Evolutionary conservation across 192 early-diverging fungal species (phyloP), one percentile per base, ranked within the genome.

Genomic region (Coemansia sp.): DNA sequence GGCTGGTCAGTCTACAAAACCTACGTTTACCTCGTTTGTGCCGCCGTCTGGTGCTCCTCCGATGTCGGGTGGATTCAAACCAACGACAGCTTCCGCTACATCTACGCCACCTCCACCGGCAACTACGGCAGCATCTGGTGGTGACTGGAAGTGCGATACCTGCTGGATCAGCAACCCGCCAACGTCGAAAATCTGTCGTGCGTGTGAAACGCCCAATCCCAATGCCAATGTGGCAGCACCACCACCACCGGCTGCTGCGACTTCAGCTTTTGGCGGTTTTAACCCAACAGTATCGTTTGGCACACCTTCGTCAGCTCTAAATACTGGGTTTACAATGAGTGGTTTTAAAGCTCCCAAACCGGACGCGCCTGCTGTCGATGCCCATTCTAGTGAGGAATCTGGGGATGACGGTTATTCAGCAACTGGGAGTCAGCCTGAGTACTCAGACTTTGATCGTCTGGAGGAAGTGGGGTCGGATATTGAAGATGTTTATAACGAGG

Each of bases 171-270:
- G 63, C 52, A 83, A 45, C 63, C 62, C 71, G 0, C 32, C 32
- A 11, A 34, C 55, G 1, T 28, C 8, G 1, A 57, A 57, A 8
- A 35, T 61, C 2, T 83, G 81, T 33, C 39, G 39, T 2, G 54
- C 78, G 1, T 83, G 81, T 41, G 81, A 83, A 35, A 61, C 64
- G 3, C 51, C 67, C 22, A 71, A 67, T 22, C 81, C 81, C 20
- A 66, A 61, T 1, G 66, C 68, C 17, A 32, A 48, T 4, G 36
- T 43, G 20, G n/a, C 54, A 8, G n/a, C 54, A 32, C 20, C 17
- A 4, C n/a, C 54, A 2, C 54, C 54, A 22, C 55, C 55, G 12
- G 51, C 28, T 20, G 32, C 55, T 57, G 55, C 33, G 33, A 28
- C 55, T 32, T 8, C 45, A 8, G 41, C 65, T 15, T 61, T 61